phyloP scores from a whole-genome alignment of 495 filamentous ascomycete genomes.

The Terfezia boudieri region DNA sequence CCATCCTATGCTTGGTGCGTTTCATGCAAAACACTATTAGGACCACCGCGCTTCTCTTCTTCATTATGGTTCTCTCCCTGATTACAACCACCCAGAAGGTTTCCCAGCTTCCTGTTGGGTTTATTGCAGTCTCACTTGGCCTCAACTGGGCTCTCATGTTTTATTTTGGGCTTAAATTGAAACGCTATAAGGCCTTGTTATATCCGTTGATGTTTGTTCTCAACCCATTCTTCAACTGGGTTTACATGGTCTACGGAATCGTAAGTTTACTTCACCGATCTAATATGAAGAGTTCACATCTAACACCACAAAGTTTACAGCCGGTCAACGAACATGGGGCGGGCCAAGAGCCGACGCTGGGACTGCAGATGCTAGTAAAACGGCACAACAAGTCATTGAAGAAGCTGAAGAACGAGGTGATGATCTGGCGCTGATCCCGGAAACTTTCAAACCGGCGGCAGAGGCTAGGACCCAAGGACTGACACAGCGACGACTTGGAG shows the following conservation, averaged over 20 bases:
- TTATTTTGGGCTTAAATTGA: slow-evolving; percentile 75
- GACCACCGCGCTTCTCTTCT: slow-evolving; percentile 86
- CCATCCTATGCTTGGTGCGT: slow-evolving; percentile 65
- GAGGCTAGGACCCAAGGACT: slow-evolving; percentile 29
- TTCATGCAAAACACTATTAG: slow-evolving; percentile 96
- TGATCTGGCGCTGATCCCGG: slow-evolving; percentile 76
- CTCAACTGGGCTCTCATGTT: slow-evolving; percentile 93
- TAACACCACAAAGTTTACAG: slow-evolving; percentile 37
- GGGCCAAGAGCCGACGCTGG: slow-evolving; percentile 86
- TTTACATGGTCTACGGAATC: slow-evolving; percentile 74
- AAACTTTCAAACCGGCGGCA: slow-evolving; percentile 58
- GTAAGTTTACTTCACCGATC: neutral
- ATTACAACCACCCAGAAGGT: slow-evolving; percentile 63
- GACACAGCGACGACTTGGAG: slow-evolving; percentile 24
- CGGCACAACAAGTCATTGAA: slow-evolving; percentile 64
- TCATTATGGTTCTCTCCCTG: slow-evolving; percentile 78
- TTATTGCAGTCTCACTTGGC: slow-evolving; percentile 85
- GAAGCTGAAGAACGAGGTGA: slow-evolving; percentile 59
- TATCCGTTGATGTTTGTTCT: slow-evolving; percentile 92
- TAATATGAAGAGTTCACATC: neutral
- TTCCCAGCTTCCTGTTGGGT: slow-evolving; percentile 64
- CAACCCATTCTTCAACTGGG: slow-evolving; percentile 97
- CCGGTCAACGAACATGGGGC: slow-evolving; percentile 90
- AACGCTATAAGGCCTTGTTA: slow-evolving; percentile 76
- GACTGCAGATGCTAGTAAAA: slow-evolving; percentile 53